phyloP scores from a whole-genome alignment of 1,284 basidiomycete genomes.

The Boletus mariae region DNA sequence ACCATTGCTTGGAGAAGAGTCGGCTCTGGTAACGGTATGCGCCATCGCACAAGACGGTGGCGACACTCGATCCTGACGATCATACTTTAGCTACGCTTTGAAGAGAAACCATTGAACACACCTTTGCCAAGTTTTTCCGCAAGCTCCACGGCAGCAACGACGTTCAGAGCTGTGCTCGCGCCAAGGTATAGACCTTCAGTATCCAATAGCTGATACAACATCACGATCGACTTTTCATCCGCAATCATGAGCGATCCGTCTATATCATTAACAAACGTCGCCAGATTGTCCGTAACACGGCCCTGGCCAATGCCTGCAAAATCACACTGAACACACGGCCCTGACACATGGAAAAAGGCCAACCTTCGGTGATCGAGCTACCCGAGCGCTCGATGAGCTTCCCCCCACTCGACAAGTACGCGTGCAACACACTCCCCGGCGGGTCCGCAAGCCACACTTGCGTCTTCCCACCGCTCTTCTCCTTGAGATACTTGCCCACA shows the following conservation, averaged over 20 bases:
- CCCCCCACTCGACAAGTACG: slow-evolving; percentile 81
- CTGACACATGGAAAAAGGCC: slow-evolving; percentile 8
- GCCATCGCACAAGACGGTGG: slow-evolving; percentile 91
- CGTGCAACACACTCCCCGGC: slow-evolving; percentile 89
- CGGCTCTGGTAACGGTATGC: slow-evolving; percentile 97
- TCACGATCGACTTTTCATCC: slow-evolving; percentile 87
- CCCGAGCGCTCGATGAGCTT: slow-evolving; percentile 79
- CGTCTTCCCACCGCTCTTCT: slow-evolving; percentile 76
- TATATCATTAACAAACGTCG: slow-evolving; percentile 77
- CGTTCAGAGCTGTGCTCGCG: slow-evolving; percentile 94
- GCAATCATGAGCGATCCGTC: slow-evolving; percentile 84
- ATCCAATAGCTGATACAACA: slow-evolving; percentile 92
- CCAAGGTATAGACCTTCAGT: slow-evolving; percentile 95
- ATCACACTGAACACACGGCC: slow-evolving; percentile 6
- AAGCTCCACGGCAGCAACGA: slow-evolving; percentile 89
- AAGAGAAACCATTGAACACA: slow-evolving; percentile 30
- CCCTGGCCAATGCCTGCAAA: slow-evolving; percentile 91
- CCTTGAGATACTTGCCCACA: slow-evolving; percentile 80
- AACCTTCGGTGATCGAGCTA: slow-evolving; percentile 95
- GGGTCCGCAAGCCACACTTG: slow-evolving; percentile 96
- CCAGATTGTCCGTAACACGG: slow-evolving; percentile 92
- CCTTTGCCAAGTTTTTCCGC: slow-evolving; percentile 83
- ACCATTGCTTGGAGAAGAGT: slow-evolving; percentile 94
- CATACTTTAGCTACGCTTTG: background rate
- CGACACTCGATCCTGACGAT: slow-evolving; percentile 73